These are phyloP conservation scores for Clitoria ternatea DNA, from an alignment of 306 rosid species.

Conservation along the genomic window DNA sequence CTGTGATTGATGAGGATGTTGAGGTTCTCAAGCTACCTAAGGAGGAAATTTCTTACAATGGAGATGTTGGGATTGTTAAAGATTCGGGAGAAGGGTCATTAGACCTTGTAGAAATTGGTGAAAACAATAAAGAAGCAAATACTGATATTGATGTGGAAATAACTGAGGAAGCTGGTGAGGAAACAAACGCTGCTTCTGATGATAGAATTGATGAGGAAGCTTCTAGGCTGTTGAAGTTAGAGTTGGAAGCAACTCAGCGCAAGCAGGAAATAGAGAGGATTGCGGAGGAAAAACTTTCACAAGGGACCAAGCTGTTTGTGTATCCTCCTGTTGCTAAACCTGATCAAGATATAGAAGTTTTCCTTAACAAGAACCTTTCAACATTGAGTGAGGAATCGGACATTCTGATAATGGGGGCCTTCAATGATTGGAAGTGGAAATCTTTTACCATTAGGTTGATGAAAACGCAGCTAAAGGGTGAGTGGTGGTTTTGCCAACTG, in stretches of 20 bases:
- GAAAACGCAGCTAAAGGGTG: constrained; percentile 54
- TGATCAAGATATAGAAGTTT: constrained; percentile 76
- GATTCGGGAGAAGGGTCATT: constrained; percentile 4
- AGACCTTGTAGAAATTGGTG: constrained; percentile 8
- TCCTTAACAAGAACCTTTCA: constrained; percentile 60
- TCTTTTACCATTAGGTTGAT: constrained; percentile 57
- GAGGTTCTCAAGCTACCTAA: neutral
- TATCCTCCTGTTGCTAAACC: constrained; percentile 78
- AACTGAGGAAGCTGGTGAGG: constrained; percentile 22
- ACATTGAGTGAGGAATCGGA: constrained; percentile 58
- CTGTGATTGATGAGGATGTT: constrained; percentile 33
- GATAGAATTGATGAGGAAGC: constrained; percentile 43
- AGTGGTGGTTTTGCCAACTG: constrained; percentile 92
- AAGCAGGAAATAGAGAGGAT: constrained; percentile 61
- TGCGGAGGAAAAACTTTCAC: constrained; percentile 51
- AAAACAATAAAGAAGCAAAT: constrained; percentile 13
- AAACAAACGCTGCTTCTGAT: constrained; percentile 23
- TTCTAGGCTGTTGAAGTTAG: constrained; percentile 42
- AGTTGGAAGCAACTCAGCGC: constrained; percentile 53
- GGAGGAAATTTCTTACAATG: constrained; percentile 28
- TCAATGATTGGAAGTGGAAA: constrained; percentile 93
- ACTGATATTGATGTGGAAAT: constrained; percentile 25
- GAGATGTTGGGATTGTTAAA: constrained; percentile 29
- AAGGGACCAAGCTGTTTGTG: constrained; percentile 60
- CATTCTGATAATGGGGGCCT: constrained; percentile 78